A percentile compares a stretch with the other conserved stretches of the same genome.
These are phyloP conservation scores for Aspergillus awamori DNA, from an alignment of 2,329 filamentous ascomycete species.

Conservation along the genomic window DNA sequence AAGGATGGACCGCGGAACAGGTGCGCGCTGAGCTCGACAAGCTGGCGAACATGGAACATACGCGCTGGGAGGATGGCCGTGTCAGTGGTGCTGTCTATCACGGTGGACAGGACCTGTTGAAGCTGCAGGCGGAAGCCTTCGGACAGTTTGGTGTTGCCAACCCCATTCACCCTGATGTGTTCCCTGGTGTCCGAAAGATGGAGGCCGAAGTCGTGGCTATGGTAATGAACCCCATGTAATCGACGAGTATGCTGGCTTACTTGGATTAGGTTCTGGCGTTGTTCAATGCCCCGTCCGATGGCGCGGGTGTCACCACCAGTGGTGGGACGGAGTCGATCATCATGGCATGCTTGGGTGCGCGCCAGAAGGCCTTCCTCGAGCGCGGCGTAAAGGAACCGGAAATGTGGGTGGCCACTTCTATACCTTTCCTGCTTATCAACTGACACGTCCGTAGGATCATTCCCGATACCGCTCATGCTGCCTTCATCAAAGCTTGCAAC, in stretches of 20 bases:
- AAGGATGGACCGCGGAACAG: conserved; percentile 79
- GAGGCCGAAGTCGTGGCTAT: conserved; percentile 97
- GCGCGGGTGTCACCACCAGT: conserved; percentile 84
- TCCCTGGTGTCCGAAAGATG: conserved; percentile 98
- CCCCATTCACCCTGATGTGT: conserved; percentile 96
- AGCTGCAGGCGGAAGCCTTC: conserved; percentile 89
- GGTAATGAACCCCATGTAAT: conserved; percentile 56
- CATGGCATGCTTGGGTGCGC: conserved; percentile 88
- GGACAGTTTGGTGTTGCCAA: conserved; percentile 93
- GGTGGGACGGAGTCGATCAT: conserved; percentile 96
- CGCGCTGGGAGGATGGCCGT: conserved; percentile 91
- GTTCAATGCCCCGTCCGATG: conserved; percentile 85
- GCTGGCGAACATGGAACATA: conserved; percentile 86
- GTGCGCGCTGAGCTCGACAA: conserved; percentile 77
- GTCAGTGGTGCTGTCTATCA: conserved; percentile 97
- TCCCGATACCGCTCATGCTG: conserved; percentile 90
- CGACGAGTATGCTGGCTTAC: conserved; percentile 7
- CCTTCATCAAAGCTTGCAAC: conserved; percentile 90
- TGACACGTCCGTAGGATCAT: conserved; percentile 67
- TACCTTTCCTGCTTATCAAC: conserved; percentile 3
- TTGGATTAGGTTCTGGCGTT: conserved; percentile 64
- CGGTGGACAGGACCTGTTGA: conserved; percentile 78
- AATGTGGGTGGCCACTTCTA: conserved; percentile 65
- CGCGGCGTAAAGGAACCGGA: conserved; percentile 89
- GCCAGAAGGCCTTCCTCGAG: conserved; percentile 85